phyloP scores from a whole-genome alignment of 1,284 basidiomycete species.

The Apiotrichum gamsii region DNA sequence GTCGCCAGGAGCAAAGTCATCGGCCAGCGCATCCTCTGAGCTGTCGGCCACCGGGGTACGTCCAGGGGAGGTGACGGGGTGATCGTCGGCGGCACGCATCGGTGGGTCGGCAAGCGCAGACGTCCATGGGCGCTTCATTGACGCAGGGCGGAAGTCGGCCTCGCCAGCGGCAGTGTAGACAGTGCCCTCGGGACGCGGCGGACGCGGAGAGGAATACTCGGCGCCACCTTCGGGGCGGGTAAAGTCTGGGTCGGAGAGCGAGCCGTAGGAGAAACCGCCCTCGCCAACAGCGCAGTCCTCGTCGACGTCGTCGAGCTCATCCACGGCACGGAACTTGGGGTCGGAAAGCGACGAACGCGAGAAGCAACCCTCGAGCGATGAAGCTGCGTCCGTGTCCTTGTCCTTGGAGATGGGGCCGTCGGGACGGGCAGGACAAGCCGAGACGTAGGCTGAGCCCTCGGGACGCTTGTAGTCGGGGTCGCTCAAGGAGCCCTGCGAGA shows the following conservation, averaged over 20 bases:
- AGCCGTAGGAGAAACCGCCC: not conserved
- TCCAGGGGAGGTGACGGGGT: no score
- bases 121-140: not conserved
- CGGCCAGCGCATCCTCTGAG: not conserved
- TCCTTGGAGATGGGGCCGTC: no score
- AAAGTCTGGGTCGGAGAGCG: slow-evolving; percentile 1
- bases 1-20: slow-evolving; percentile 1
- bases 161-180: no score
- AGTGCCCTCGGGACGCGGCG: not conserved
- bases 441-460: no score
- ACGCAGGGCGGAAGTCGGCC: no score
- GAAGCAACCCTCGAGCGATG: no score
- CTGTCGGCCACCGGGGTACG: not conserved
- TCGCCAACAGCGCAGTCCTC: slow-evolving; percentile 1
- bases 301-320: not conserved
- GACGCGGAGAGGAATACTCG: not conserved
- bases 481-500: not conserved
- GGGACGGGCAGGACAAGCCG: no score
- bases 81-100: not conserved
- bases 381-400: no score
- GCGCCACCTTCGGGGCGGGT: not conserved
- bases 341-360: no score
- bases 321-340: not conserved
- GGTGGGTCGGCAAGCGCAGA: not conserved
- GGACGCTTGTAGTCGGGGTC: no score